phyloP scores from a whole-genome alignment of 768 basidiomycete species.

The Lactarius pseudohatsudake region DNA sequence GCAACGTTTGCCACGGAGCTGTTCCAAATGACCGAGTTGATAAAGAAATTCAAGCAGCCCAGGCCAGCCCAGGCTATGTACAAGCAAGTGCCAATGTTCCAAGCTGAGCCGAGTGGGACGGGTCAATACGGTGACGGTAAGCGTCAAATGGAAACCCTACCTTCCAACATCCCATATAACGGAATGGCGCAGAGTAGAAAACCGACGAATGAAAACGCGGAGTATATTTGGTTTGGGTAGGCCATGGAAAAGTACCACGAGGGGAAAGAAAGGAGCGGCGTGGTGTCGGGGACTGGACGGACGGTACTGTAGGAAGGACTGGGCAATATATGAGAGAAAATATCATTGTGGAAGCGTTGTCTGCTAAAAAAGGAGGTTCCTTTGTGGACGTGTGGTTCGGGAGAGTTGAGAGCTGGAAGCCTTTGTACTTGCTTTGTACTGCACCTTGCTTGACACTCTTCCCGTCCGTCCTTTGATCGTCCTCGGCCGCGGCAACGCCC shows the following conservation, averaged over 20 bases:
- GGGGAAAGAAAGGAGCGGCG: background rate
- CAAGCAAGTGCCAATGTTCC: constrained; percentile 69
- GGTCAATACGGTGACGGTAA: background rate
- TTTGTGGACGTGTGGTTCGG: constrained; percentile 9
- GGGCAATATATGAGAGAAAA: constrained; percentile 10
- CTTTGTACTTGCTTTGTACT: background rate
- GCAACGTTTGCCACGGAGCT: constrained; percentile 48
- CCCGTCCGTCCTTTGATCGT: background rate
- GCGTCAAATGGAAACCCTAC: constrained; percentile 18
- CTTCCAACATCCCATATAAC: constrained; percentile 56
- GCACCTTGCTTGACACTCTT: background rate
- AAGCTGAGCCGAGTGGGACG: constrained; percentile 38
- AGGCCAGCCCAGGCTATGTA: constrained; percentile 68
- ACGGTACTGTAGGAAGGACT: background rate
- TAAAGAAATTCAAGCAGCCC: constrained; percentile 55
- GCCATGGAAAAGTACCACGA: constrained; percentile 1
- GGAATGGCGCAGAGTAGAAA: constrained; percentile 52
- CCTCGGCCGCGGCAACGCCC: background rate
- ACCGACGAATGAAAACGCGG: constrained; percentile 44
- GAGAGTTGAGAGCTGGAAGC: background rate
- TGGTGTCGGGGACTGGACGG: background rate
- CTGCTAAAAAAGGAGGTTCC: background rate
- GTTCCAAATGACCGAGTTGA: constrained; percentile 73
- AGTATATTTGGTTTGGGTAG: constrained; percentile 32
- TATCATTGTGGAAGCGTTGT: constrained; percentile 11